phyloP scores from a whole-genome alignment of 768 basidiomycete species.

The Trametes cubensis region DNA sequence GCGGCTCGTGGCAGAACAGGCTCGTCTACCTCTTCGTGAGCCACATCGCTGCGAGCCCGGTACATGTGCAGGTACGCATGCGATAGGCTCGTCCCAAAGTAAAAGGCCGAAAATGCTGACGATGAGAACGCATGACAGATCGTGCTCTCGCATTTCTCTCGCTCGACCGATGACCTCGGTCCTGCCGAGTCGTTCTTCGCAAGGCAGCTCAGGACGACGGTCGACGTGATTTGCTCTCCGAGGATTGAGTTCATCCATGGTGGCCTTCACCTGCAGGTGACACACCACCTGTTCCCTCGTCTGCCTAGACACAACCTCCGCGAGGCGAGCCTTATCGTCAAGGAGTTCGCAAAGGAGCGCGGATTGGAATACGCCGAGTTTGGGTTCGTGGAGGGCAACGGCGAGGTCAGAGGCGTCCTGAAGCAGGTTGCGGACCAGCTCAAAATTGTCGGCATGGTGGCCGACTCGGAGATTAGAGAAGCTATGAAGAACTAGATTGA shows the following conservation, averaged over 20 bases:
- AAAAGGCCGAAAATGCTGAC: neutral
- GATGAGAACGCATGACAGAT: slow-evolving; percentile 52
- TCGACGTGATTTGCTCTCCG: slow-evolving; percentile 88
- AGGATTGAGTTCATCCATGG: slow-evolving; percentile 90
- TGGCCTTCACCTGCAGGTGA: slow-evolving; percentile 96
- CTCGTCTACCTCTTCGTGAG: slow-evolving; percentile 81
- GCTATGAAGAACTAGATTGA: slow-evolving; percentile 47
- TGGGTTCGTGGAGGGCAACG: slow-evolving; percentile 85
- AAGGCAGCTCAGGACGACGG: slow-evolving; percentile 95
- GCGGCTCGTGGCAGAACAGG: slow-evolving; percentile 70
- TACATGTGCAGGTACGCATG: slow-evolving; percentile 85
- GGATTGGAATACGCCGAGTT: slow-evolving; percentile 89
- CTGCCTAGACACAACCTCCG: slow-evolving; percentile 92
- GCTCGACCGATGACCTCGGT: slow-evolving; percentile 90
- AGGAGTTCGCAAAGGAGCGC: slow-evolving; percentile 84
- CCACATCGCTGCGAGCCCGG: slow-evolving; percentile 83
- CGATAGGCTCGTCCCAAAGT: neutral
- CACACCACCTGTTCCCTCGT: slow-evolving; percentile 96
- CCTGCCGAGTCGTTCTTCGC: slow-evolving; percentile 90
- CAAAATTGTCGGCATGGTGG: slow-evolving; percentile 79
- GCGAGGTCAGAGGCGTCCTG: slow-evolving; percentile 80
- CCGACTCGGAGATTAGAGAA: slow-evolving; percentile 69
- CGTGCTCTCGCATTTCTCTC: slow-evolving; percentile 95
- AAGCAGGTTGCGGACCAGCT: slow-evolving; percentile 87
- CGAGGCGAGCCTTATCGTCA: slow-evolving; percentile 80